Percentiles rank a stretch among this genome's conserved stretches.
phyloP scores from a whole-genome alignment of 305 asterid genomes.

The Salvia sclarea region DNA sequence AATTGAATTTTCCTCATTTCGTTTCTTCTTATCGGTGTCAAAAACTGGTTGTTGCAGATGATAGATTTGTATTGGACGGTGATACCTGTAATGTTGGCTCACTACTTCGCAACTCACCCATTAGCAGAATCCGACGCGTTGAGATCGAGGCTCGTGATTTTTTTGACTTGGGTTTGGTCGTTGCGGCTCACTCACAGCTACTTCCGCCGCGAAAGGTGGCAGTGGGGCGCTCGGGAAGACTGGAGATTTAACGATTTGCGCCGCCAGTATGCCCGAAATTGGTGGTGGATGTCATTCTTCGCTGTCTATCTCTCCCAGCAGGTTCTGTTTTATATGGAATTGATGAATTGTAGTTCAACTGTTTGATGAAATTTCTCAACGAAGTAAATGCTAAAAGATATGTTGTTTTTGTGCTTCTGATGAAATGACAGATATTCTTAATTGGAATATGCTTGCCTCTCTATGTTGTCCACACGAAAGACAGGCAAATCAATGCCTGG shows the following conservation, averaged over 20 bases:
- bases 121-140: conserved; percentile 46
- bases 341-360: not conserved
- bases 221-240: conserved; percentile 91
- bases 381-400: not conserved
- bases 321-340: not conserved
- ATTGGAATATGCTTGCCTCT: conserved; percentile 82
- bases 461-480: conserved; percentile 60
- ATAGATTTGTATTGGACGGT: conserved; percentile 92
- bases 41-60: conserved; percentile 60
- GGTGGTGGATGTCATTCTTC: conserved; percentile 98
- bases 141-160: conserved; percentile 65
- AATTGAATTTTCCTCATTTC: not conserved
- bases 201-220: conserved; percentile 95
- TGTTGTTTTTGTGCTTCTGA: not conserved
- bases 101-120: conserved; percentile 71
- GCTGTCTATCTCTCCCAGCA: conserved; percentile 66
- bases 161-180: conserved; percentile 81
- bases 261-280: conserved; percentile 57
- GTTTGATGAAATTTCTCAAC: conserved; percentile 40
- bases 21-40: not conserved
- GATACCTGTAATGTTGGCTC: conserved; percentile 70
- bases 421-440: conserved; percentile 57
- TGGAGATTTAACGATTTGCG: conserved; percentile 85
- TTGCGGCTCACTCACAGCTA: conserved; percentile 81
- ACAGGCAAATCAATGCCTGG: conserved; percentile 49